Evolutionary conservation across 1,284 basidiomycete genomes (phyloP).

Genomic region (Apiotrichum akiyoshidainum): DNA sequence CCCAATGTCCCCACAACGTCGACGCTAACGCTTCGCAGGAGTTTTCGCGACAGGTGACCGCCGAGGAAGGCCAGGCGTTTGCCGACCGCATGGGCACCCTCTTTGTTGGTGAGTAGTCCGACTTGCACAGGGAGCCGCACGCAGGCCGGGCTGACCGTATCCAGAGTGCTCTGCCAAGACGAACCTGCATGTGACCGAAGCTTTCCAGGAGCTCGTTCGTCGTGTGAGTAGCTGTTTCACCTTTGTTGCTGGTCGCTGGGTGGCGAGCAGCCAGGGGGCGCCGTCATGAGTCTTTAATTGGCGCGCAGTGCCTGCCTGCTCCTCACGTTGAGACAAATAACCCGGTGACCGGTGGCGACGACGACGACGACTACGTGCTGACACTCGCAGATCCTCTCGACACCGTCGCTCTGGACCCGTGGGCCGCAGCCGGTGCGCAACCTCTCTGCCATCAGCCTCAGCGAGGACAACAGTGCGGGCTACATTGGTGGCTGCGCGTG

Average conservation of each 20-base stretch:
- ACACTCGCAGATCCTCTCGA: slow-evolving; percentile 46
- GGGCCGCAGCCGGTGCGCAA: slow-evolving; percentile 20
- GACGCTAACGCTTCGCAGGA: slow-evolving; percentile 7
- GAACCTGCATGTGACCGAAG: slow-evolving; percentile 69
- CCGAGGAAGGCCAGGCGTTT: slow-evolving; percentile 73
- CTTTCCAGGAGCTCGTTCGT: slow-evolving; percentile 75
- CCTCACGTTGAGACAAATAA: not conserved
- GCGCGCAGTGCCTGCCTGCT: no score
- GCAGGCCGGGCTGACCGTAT: no score
- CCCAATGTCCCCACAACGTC: not conserved
- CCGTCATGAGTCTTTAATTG: no score
- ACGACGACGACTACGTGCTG: not conserved
- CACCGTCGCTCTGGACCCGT: slow-evolving; percentile 44
- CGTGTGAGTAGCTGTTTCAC: slow-evolving; percentile 48
- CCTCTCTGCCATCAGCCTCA: slow-evolving; percentile 8
- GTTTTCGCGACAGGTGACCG: slow-evolving; percentile 76
- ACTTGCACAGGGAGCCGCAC: no score
- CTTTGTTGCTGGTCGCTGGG: no score
- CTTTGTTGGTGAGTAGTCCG: slow-evolving; percentile 67
- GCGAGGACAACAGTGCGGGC: slow-evolving; percentile 16
- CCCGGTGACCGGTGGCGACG: no score
- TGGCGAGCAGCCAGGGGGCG: no score
- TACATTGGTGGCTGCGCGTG: slow-evolving; percentile 23
- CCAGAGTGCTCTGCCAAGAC: slow-evolving; percentile 72
- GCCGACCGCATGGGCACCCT: slow-evolving; percentile 75